phyloP scores from a whole-genome alignment of 352 stramenopile genomes.

The Globisporangium canariense region DNA sequence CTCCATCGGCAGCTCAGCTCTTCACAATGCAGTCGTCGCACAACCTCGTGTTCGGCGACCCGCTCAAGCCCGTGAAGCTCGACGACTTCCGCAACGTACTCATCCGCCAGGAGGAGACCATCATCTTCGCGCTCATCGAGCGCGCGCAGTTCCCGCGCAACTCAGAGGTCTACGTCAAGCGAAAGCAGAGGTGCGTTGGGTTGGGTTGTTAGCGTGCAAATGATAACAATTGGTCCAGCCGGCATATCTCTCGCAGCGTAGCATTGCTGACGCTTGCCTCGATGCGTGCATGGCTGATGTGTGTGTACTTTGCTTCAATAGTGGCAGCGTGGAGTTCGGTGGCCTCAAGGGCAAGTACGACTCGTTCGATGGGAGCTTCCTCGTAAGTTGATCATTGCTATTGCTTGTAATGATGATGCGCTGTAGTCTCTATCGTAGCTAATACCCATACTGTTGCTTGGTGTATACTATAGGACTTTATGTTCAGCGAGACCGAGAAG shows the following conservation, averaged over 20 bases:
- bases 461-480: slow-evolving; percentile 86
- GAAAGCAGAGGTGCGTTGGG: slow-evolving; percentile 59
- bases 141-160: slow-evolving; percentile 96
- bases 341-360: slow-evolving; percentile 85
- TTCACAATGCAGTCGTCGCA: slow-evolving; percentile 54
- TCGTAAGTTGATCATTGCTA: slow-evolving; percentile 26
- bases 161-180: slow-evolving; percentile 91
- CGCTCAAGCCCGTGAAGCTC: slow-evolving; percentile 70
- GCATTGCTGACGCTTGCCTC: background rate
- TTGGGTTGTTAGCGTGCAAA: background rate
- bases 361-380: slow-evolving; percentile 77
- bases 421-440: background rate
- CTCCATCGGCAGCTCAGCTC: background rate
- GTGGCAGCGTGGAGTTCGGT: slow-evolving; percentile 67
- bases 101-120: slow-evolving; percentile 96
- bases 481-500: slow-evolving; percentile 97
- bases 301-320: slow-evolving; percentile 16
- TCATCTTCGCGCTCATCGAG: slow-evolving; percentile 99
- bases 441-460: background rate
- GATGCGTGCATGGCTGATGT: background rate
- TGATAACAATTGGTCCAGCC: background rate
- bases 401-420: background rate
- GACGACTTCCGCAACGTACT: slow-evolving; percentile 88
- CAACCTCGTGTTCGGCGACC: slow-evolving; percentile 60
- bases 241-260: background rate